Conservation (phyloP, 1,139 yeast species). For the Blastobotrys capitulatus region DNA sequence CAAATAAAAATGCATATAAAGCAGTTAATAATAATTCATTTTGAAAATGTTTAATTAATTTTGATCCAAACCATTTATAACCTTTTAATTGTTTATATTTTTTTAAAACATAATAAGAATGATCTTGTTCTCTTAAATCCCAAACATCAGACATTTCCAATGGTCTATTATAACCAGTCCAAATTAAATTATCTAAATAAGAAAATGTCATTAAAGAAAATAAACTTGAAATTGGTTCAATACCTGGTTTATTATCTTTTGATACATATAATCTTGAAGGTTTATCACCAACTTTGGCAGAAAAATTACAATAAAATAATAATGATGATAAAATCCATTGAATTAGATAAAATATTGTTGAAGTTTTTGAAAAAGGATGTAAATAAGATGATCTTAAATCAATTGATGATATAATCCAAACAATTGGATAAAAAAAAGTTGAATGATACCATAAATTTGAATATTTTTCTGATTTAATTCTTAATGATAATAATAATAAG, state of each 20-base stretch:
- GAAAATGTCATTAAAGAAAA: conserved; percentile 60
- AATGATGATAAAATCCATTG: conserved; percentile 34
- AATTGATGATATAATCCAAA: conserved; percentile 48
- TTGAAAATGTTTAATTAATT: conserved; percentile 57
- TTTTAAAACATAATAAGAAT: conserved; percentile 62
- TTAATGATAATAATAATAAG: conserved; percentile 43
- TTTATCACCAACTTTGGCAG: conserved; percentile 55
- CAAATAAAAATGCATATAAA: conserved; percentile 62
- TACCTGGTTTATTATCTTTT: conserved; percentile 54
- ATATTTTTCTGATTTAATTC: conserved; percentile 37
- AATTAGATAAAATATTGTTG: conserved; percentile 32
- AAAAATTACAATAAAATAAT: conserved; percentile 47
- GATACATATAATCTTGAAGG: conserved; percentile 36
- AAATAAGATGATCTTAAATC: conserved; percentile 62
- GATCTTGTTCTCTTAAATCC: conserved; percentile 81
- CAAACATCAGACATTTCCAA: conserved; percentile 65
- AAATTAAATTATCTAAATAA: conserved; percentile 70
- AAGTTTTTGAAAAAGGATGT: conserved; percentile 37
- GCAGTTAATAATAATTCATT: conserved; percentile 60
- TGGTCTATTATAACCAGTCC: conserved; percentile 55
- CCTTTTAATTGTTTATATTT: conserved; percentile 44
- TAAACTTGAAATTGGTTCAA: conserved; percentile 63
- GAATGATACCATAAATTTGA: conserved; percentile 62
- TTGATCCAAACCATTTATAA: conserved; percentile 44
- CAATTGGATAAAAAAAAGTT: conserved; percentile 51